Conservation (phyloP, 73 alveolate genomes). For the Paramecium sonneborni region DNA sequence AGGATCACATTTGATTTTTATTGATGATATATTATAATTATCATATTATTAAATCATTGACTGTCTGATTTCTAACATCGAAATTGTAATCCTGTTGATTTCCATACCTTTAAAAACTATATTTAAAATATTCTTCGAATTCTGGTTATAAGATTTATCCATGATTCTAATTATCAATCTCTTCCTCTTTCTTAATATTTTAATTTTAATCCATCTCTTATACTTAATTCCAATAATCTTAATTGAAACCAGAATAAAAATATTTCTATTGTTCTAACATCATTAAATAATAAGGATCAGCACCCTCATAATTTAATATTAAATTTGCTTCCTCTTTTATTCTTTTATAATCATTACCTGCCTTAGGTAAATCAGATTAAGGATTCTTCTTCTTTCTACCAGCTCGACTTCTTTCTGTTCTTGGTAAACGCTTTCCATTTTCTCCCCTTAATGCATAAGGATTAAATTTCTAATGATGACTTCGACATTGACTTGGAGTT, state of each 20-base stretch:
- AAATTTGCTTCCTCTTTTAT: not conserved
- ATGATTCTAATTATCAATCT: not conserved
- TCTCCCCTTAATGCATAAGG: constrained; percentile 39
- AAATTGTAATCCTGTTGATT: not conserved
- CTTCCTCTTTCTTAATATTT: not conserved
- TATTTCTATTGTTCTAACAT: not conserved
- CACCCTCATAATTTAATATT: not conserved
- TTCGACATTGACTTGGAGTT: constrained; percentile 45
- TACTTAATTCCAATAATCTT: not conserved
- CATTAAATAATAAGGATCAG: not conserved
- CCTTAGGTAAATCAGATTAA: not conserved
- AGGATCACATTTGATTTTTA: too few relatives aligned
- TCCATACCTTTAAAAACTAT: not conserved
- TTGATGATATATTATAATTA: not conserved
- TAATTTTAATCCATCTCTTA: not conserved
- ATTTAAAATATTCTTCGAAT: not conserved
- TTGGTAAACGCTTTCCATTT: not conserved
- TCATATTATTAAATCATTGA: not conserved
- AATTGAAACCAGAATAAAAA: not conserved
- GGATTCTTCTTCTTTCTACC: constrained; percentile 42
- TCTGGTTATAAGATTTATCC: not conserved
- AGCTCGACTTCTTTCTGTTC: constrained; percentile 50
- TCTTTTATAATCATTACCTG: not conserved
- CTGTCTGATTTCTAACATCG: not conserved
- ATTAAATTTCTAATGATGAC: constrained; percentile 49